A percentile compares a stretch with the other conserved stretches of the same genome.
Evolutionary conservation across 805 yeast species (phyloP).

Genomic region (Candida palmyrensis): DNA sequence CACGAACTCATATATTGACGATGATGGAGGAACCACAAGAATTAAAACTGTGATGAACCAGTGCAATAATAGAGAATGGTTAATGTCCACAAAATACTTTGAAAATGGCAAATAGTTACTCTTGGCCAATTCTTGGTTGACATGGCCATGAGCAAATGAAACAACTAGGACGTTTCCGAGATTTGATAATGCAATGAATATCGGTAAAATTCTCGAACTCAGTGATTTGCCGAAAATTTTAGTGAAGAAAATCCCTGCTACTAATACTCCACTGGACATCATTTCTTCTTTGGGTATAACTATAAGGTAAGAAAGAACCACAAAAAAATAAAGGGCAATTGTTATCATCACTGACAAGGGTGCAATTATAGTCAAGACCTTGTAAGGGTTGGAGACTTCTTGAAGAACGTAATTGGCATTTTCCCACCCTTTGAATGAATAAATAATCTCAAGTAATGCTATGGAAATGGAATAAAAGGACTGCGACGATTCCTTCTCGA

Average conservation of each 20-base stretch:
- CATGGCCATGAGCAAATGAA: constrained; percentile 54
- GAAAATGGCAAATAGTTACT: constrained; percentile 51
- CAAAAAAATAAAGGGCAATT: constrained; percentile 50
- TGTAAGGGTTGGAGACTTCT: constrained; percentile 53
- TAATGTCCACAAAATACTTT: constrained; percentile 35
- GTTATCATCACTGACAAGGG: constrained; percentile 52
- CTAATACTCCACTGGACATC: constrained; percentile 51
- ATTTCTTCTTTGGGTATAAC: constrained; percentile 47
- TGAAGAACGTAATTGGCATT: constrained; percentile 60
- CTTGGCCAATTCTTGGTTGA: constrained; percentile 52
- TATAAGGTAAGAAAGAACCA: constrained; percentile 52
- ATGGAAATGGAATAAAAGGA: constrained; percentile 46
- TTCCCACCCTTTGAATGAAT: constrained; percentile 69
- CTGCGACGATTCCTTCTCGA: constrained; percentile 38
- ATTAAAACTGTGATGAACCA: constrained; percentile 53
- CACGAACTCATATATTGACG: constrained; percentile 59
- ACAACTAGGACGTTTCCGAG: constrained; percentile 64
- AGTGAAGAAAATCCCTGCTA: constrained; percentile 58
- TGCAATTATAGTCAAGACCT: constrained; percentile 56
- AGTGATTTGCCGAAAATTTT: constrained; percentile 53
- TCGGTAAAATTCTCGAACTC: constrained; percentile 45
- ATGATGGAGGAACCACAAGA: constrained; percentile 54
- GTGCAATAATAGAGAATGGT: constrained; percentile 46
- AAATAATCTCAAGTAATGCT: constrained; percentile 54
- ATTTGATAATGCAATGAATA: constrained; percentile 56